A percentile compares a stretch with the other conserved stretches of the same genome.
Conservation (phyloP, 768 basidiomycete genomes). For the Lactarius psammicola region DNA sequence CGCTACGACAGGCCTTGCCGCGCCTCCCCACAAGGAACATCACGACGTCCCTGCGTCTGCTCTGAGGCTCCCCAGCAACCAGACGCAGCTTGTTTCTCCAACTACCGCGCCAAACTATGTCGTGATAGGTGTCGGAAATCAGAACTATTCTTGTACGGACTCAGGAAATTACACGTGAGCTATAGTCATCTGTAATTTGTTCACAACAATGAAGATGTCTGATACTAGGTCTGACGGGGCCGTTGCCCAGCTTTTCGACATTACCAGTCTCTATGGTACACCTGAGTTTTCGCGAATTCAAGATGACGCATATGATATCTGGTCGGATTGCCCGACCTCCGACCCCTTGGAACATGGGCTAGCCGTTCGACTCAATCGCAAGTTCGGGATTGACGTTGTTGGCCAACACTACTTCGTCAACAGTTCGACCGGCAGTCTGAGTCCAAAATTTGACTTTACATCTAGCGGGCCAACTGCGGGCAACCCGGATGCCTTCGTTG, state of each 20-base stretch:
- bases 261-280: conserved; percentile 10
- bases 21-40: background rate
- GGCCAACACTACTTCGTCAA: conserved; percentile 26
- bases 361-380: background rate
- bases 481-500: conserved; percentile 18
- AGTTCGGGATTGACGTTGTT: background rate
- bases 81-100: background rate
- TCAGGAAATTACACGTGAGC: conserved; percentile 16
- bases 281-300: conserved; percentile 7
- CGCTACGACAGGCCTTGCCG: background rate
- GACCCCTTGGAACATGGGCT: background rate
- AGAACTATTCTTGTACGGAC: conserved; percentile 12
- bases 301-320: background rate
- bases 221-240: conserved; percentile 21
- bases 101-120: background rate
- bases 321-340: background rate
- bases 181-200: background rate
- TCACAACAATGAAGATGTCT: background rate
- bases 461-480: background rate
- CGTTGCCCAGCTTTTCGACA: conserved; percentile 21
- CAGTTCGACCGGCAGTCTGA: background rate
- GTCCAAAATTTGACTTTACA: conserved; percentile 22
- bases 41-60: background rate
- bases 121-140: conserved; percentile 1
- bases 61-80: background rate